phyloP scores from a whole-genome alignment of 805 yeast species.

The Candida jianshihensis region DNA sequence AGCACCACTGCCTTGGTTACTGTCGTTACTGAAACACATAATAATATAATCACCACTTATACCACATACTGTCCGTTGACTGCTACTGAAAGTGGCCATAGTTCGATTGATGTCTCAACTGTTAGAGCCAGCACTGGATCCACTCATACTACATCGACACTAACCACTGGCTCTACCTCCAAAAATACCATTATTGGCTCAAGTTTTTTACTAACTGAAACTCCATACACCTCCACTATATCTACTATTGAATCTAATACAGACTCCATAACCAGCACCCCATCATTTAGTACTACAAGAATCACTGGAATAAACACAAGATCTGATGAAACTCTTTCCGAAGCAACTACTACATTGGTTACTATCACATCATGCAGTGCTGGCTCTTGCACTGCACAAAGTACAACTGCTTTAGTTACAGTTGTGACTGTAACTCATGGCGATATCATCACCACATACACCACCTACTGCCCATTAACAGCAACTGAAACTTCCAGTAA shows the following conservation, averaged over 20 bases:
- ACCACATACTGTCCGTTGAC: constrained; percentile 35
- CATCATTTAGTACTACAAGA: too few relatives aligned
- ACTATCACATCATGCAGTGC: constrained; percentile 29
- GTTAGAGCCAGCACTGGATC: background rate
- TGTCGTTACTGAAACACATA: constrained; percentile 23
- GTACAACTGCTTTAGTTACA: constrained; percentile 27
- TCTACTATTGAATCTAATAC: too few relatives aligned
- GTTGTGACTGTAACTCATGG: constrained; percentile 26
- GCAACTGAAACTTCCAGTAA: background rate
- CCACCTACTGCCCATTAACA: constrained; percentile 29
- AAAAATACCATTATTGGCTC: background rate
- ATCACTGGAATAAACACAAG: too few relatives aligned
- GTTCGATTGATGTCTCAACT: background rate
- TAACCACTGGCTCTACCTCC: background rate
- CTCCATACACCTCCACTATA: constrained; percentile 1
- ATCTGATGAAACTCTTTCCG: too few relatives aligned
- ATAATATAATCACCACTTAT: constrained; percentile 29
- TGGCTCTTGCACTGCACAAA: constrained; percentile 25
- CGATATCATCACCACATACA: constrained; percentile 27
- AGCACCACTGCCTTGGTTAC: constrained; percentile 21
- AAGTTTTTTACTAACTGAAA: too few relatives aligned
- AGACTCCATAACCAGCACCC: too few relatives aligned
- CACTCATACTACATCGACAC: constrained; percentile 7
- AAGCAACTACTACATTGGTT: constrained; percentile 24
- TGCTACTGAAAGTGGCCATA: background rate